Percentiles rank a stretch among this genome's conserved stretches.
Conservation (phyloP, 2,329 filamentous ascomycete species). For the Zasmidium cellare region DNA sequence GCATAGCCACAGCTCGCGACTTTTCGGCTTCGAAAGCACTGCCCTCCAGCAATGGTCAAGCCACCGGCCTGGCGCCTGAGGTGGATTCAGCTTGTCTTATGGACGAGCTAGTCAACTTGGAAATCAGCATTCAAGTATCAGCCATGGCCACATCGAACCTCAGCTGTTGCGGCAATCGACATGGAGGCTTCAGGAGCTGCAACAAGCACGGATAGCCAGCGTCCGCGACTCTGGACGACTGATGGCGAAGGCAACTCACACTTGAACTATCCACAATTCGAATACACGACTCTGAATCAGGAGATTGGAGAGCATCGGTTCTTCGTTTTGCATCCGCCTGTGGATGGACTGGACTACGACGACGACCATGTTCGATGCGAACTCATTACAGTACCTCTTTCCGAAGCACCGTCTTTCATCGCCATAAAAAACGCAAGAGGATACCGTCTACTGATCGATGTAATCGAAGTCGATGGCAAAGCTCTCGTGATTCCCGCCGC, state of each 20-base stretch:
- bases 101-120: too few relatives aligned
- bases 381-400: neutral
- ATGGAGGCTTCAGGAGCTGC: neutral
- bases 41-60: too few relatives aligned
- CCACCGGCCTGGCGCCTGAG: too few relatives aligned
- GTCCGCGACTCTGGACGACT: neutral
- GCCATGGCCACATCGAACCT: neutral
- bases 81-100: too few relatives aligned
- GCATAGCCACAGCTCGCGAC: too few relatives aligned
- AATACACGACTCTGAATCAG: neutral
- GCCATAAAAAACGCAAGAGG: conserved; percentile 9
- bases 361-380: conserved; percentile 3
- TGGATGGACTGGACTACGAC: neutral
- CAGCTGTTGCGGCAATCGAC: neutral
- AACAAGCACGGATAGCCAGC: neutral
- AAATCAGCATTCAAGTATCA: too few relatives aligned
- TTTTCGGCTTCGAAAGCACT: too few relatives aligned
- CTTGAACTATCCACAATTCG: neutral
- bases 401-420: conserved; percentile 5
- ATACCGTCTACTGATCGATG: conserved; percentile 4
- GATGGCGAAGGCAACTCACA: neutral
- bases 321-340: conserved; percentile 1
- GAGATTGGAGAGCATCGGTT: conserved; percentile 4
- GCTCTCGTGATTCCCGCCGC: conserved; percentile 4
- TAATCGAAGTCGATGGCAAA: conserved; percentile 8